These are phyloP conservation scores for Pezicula carpinea DNA, from an alignment of 2,329 filamentous ascomycete genomes.

Conservation along the genomic window DNA sequence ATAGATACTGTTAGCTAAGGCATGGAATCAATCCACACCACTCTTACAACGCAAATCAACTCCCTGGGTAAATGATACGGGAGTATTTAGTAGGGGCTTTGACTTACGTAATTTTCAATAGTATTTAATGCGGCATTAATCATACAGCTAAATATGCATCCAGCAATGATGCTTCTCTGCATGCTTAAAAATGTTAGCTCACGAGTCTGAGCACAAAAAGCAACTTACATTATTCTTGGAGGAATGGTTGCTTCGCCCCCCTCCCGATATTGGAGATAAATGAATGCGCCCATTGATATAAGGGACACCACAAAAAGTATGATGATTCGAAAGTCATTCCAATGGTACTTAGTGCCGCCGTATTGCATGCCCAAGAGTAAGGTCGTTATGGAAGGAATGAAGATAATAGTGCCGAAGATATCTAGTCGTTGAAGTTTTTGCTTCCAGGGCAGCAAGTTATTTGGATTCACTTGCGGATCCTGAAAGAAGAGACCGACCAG, in stretches of 20 bases:
- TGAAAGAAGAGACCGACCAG: slow-evolving; percentile 22
- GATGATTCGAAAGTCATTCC: slow-evolving; percentile 26
- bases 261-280: slow-evolving; percentile 28
- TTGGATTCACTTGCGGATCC: neutral
- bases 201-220: neutral
- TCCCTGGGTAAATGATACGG: neutral
- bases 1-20: neutral
- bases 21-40: neutral
- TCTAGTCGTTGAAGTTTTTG: slow-evolving; percentile 32
- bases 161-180: slow-evolving; percentile 24
- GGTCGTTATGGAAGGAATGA: slow-evolving; percentile 19
- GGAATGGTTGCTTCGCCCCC: slow-evolving; percentile 31
- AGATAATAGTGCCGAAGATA: slow-evolving; percentile 24
- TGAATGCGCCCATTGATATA: slow-evolving; percentile 18
- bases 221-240: slow-evolving; percentile 26
- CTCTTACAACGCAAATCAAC: too few species aligned
- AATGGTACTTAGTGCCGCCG: slow-evolving; percentile 16
- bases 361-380: slow-evolving; percentile 20
- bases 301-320: slow-evolving; percentile 20
- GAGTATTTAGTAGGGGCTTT: neutral
- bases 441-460: neutral
- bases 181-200: neutral
- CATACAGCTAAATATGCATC: neutral
- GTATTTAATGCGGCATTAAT: slow-evolving; percentile 1
- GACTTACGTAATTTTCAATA: slow-evolving; percentile 33